phyloP scores from a whole-genome alignment of 768 basidiomycete species.

The Holtermanniella nyarrowii region DNA sequence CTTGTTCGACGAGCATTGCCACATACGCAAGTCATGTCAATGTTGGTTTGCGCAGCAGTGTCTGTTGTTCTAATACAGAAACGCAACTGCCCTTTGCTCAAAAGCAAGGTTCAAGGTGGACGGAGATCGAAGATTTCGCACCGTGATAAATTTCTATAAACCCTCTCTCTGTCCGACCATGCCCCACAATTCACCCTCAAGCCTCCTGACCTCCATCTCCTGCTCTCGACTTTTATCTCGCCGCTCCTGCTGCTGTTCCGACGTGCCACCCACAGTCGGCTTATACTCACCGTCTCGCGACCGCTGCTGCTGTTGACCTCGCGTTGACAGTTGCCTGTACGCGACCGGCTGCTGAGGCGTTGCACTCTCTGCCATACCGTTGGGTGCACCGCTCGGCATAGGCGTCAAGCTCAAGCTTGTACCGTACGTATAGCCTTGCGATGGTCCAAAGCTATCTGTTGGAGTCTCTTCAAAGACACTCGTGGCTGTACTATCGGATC shows the following conservation, averaged over 20 bases:
- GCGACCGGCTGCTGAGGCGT: background rate
- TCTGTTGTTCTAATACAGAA: too few species aligned
- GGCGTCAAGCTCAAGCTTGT: background rate
- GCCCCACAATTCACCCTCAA: background rate
- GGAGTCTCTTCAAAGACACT: slow-evolving; percentile 7
- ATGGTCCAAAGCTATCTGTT: background rate
- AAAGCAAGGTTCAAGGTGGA: too few species aligned
- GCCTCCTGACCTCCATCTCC: background rate
- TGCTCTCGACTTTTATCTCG: background rate
- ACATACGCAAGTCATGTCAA: too few species aligned
- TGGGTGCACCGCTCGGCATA: background rate
- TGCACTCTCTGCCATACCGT: background rate
- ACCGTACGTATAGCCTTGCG: background rate
- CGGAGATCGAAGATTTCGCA: too few species aligned
- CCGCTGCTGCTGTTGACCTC: too few species aligned
- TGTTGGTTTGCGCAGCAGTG: too few species aligned
- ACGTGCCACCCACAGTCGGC: too few species aligned
- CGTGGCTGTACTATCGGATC: background rate
- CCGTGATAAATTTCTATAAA: too few species aligned
- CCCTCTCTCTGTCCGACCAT: background rate
- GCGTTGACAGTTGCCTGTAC: background rate
- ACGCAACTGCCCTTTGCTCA: too few species aligned
- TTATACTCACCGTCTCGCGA: too few species aligned
- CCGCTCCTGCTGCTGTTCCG: too few species aligned
- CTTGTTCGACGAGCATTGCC: too few species aligned